phyloP scores from a whole-genome alignment of 2,329 filamentous ascomycete genomes.

The Venturia aucupariae region DNA sequence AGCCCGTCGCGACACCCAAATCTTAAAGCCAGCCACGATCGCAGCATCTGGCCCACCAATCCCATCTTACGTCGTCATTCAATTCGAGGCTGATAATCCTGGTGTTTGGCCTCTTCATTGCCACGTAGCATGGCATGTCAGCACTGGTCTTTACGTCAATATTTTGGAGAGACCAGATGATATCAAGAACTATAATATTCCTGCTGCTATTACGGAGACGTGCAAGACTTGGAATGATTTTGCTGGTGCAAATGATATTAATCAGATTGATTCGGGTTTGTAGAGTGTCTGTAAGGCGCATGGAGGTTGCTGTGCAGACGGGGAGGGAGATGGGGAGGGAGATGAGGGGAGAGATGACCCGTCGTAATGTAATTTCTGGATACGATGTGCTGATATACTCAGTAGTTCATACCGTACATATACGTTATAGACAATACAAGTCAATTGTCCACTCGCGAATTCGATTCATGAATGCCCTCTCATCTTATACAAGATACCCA shows the following conservation, averaged over 20 bases:
- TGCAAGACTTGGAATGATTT: constrained; percentile 31
- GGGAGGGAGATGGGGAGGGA: too few relatives aligned
- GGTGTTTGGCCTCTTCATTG: constrained; percentile 42
- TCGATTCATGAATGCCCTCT: too few relatives aligned
- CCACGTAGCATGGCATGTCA: constrained; percentile 43
- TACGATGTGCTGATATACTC: too few relatives aligned
- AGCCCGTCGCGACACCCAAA: constrained; percentile 42
- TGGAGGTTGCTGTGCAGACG: too few relatives aligned
- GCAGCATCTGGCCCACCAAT: constrained; percentile 22
- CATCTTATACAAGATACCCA: too few relatives aligned
- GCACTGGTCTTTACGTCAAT: constrained; percentile 32
- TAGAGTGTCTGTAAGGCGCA: too few relatives aligned
- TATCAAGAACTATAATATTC: constrained; percentile 34
- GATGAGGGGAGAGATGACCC: too few relatives aligned
- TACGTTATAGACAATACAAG: too few relatives aligned
- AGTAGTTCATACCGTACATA: too few relatives aligned
- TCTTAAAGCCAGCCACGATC: constrained; percentile 23
- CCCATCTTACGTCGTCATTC: constrained; percentile 33
- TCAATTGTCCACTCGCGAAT: too few relatives aligned
- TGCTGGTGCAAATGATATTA: constrained; percentile 21
- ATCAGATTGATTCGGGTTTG: constrained; percentile 28
- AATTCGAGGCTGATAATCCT: constrained; percentile 42
- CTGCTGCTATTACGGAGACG: constrained; percentile 42
- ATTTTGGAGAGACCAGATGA: constrained; percentile 34
- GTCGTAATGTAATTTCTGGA: too few relatives aligned